These are phyloP conservation scores for Neurospora terricola DNA, from an alignment of 495 filamentous ascomycete genomes.

Conservation along the genomic window DNA sequence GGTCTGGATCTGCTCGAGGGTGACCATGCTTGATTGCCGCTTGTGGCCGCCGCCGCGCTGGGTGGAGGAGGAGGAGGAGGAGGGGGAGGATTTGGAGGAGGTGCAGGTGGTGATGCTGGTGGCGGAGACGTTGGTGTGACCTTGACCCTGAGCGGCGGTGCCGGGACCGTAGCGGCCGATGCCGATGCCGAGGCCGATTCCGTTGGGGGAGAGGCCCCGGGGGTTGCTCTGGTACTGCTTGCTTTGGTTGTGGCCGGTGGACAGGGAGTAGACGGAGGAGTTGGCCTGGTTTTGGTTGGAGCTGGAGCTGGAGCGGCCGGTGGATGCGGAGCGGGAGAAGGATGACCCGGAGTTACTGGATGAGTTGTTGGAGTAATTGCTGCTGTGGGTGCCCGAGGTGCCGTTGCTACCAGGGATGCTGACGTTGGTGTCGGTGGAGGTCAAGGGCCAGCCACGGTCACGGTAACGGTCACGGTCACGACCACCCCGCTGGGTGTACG, in stretches of 20 bases:
- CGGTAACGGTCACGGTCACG: background rate
- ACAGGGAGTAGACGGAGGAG: background rate
- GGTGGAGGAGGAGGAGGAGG: background rate
- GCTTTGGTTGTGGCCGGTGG: background rate
- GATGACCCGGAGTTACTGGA: background rate
- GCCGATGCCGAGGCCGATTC: background rate
- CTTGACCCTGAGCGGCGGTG: background rate
- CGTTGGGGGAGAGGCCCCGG: background rate
- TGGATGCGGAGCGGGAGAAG: background rate
- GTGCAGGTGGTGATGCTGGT: background rate
- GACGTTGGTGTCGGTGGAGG: background rate
- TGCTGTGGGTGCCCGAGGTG: background rate
- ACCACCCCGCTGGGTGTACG: background rate
- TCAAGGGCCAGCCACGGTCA: background rate
- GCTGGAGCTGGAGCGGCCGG: background rate
- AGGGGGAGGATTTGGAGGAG: background rate
- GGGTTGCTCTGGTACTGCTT: background rate
- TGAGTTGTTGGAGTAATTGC: background rate
- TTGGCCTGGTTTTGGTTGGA: background rate
- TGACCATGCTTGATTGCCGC: constrained; percentile 23
- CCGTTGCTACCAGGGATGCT: background rate
- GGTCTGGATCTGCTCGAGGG: constrained; percentile 22
- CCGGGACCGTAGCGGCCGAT: background rate
- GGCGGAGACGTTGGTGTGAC: background rate
- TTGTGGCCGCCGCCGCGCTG: constrained; percentile 17